phyloP scores from a whole-genome alignment of 345 rosid species.

The Abelmoschus esculentus region DNA sequence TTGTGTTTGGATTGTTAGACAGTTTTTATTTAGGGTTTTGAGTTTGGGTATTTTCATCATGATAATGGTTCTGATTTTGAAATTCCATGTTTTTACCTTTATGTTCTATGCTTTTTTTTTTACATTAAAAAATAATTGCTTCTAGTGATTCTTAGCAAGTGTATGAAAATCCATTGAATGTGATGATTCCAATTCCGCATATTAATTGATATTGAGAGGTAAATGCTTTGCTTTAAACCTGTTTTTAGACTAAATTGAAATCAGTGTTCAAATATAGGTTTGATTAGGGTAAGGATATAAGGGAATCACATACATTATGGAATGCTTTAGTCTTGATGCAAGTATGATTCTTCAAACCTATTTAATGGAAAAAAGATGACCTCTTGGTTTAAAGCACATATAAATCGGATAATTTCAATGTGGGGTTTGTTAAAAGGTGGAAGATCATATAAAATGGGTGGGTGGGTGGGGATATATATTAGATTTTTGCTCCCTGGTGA shows the following conservation, averaged over 20 bases:
- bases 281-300: not conserved
- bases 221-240: not conserved
- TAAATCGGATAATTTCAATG: not conserved
- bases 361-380: not conserved
- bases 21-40: not conserved
- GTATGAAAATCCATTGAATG: not conserved
- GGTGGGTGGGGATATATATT: not conserved
- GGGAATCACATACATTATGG: not conserved
- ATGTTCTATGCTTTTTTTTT: not conserved
- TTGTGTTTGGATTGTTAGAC: not conserved
- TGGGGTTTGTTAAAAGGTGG: not conserved
- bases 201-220: not conserved
- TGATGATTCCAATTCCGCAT: not conserved
- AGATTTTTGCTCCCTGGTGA: not conserved
- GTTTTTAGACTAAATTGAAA: not conserved
- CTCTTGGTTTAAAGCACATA: no score
- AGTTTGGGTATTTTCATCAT: not conserved
- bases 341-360: not conserved
- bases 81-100: not conserved
- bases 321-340: not conserved
- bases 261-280: not conserved
- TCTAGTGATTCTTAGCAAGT: not conserved
- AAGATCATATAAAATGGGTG: not conserved
- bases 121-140: not conserved
- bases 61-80: not conserved